Percentiles rank a stretch among this genome's conserved stretches.
Conservation (phyloP, 2,329 filamentous ascomycete species). For the Cytospora piceae region DNA sequence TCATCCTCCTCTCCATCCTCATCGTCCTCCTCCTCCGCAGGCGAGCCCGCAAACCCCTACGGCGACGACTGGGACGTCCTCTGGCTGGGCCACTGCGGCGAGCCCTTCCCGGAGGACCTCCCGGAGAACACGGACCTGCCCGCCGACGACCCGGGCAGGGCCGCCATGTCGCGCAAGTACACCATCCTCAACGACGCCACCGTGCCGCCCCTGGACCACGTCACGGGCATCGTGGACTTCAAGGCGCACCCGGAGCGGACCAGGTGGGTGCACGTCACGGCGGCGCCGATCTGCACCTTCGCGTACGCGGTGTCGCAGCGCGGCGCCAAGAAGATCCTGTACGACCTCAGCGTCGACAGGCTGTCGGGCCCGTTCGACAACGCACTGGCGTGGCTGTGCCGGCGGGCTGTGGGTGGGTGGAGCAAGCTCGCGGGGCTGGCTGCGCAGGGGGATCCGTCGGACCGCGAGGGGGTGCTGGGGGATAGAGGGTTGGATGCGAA, state of each 20-base stretch:
- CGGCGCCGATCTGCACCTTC: slow-evolving; percentile 45
- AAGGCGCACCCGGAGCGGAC: slow-evolving; percentile 39
- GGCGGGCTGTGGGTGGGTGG: slow-evolving; percentile 36
- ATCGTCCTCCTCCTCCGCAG: slow-evolving; percentile 27
- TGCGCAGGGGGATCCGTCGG: slow-evolving; percentile 18
- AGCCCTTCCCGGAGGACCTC: slow-evolving; percentile 37
- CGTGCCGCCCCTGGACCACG: slow-evolving; percentile 34
- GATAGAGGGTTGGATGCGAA: slow-evolving; percentile 38
- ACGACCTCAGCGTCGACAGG: slow-evolving; percentile 38
- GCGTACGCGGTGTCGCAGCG: slow-evolving; percentile 40
- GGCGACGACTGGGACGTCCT: slow-evolving; percentile 57
- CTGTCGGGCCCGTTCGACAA: slow-evolving; percentile 40
- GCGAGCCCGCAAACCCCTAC: slow-evolving; percentile 39
- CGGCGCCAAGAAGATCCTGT: slow-evolving; percentile 35
- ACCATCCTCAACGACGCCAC: slow-evolving; percentile 35
- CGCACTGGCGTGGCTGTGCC: slow-evolving; percentile 39
- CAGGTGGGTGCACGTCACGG: slow-evolving; percentile 43
- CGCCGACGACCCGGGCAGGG: slow-evolving; percentile 12
- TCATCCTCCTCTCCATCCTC: slow-evolving; percentile 8
- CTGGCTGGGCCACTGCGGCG: slow-evolving; percentile 56
- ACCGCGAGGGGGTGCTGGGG: slow-evolving; percentile 20
- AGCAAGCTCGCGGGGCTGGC: slow-evolving; percentile 20
- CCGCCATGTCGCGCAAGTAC: slow-evolving; percentile 29
- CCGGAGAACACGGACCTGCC: slow-evolving; percentile 22
- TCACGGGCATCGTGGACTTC: slow-evolving; percentile 37